phyloP scores from a whole-genome alignment of 148 eudicot species.

The Nyssa sinensis region DNA sequence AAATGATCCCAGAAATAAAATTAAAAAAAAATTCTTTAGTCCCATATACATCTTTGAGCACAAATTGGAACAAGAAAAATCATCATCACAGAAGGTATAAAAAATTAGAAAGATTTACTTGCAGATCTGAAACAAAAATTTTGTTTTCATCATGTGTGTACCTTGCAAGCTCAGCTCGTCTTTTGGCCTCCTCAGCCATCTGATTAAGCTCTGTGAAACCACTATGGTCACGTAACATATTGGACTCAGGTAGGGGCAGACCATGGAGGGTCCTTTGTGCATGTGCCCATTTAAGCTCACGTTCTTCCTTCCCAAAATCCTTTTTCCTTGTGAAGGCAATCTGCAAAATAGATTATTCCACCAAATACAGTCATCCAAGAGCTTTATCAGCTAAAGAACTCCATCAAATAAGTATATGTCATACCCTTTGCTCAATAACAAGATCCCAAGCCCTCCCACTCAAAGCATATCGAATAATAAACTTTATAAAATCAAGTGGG shows the following conservation, averaged over 20 bases:
- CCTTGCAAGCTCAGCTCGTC: conserved; percentile 47
- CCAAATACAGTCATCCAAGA: neutral
- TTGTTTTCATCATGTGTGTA: neutral
- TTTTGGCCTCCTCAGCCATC: conserved; percentile 47
- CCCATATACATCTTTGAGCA: neutral
- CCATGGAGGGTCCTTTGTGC: conserved; percentile 46
- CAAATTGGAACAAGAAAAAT: neutral
- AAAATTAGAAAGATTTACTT: neutral
- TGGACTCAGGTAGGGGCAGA: conserved; percentile 35
- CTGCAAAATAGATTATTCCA: conserved; percentile 10
- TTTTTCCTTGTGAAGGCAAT: conserved; percentile 42
- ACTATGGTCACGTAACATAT: conserved; percentile 27
- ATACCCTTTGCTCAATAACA: conserved; percentile 44
- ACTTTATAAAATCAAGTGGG: conserved; percentile 43
- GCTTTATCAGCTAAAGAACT: neutral
- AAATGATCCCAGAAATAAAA: too few species aligned
- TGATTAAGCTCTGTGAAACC: conserved; percentile 31
- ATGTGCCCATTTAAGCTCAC: conserved; percentile 40
- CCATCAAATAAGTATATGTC: neutral
- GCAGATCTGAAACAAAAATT: neutral
- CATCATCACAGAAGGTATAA: neutral
- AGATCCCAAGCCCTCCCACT: conserved; percentile 52
- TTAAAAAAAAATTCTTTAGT: too few species aligned
- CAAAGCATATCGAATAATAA: conserved; percentile 36
- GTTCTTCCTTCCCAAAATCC: conserved; percentile 42